Percentiles rank a stretch among this genome's conserved stretches.
These are phyloP conservation scores for Hysterium pulicare DNA, from an alignment of 2,329 filamentous ascomycete genomes.

Conservation along the genomic window DNA sequence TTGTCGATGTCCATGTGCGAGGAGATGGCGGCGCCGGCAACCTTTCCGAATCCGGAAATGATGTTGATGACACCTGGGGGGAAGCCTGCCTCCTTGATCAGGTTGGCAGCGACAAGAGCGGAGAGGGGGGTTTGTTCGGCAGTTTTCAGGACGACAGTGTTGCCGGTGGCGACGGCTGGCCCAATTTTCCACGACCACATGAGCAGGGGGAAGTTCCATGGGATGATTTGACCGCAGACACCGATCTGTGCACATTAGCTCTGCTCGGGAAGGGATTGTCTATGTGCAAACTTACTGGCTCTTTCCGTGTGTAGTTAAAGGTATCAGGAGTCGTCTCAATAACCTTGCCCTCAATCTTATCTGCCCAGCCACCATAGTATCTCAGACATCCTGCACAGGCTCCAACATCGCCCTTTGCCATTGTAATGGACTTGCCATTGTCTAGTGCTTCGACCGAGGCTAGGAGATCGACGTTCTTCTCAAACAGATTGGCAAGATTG, in stretches of 20 bases:
- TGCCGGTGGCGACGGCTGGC: conserved; percentile 69
- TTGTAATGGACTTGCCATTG: conserved; percentile 77
- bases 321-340: conserved; percentile 74
- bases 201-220: conserved; percentile 82
- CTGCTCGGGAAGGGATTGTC: neutral
- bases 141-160: conserved; percentile 70
- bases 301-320: conserved; percentile 78
- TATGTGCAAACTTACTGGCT: conserved; percentile 58
- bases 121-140: conserved; percentile 74
- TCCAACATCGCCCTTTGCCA: conserved; percentile 72
- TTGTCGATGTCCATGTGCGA: conserved; percentile 80
- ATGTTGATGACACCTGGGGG: conserved; percentile 75
- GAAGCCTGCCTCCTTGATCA: conserved; percentile 75
- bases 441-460: conserved; percentile 83
- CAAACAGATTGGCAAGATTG: conserved; percentile 76
- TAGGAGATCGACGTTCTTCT: conserved; percentile 73
- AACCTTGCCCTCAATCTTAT: conserved; percentile 87
- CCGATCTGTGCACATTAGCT: conserved; percentile 52
- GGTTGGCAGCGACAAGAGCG: conserved; percentile 60
- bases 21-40: conserved; percentile 72
- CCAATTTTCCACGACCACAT: conserved; percentile 84
- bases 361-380: conserved; percentile 87
- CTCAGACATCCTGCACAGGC: conserved; percentile 68
- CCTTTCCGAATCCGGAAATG: conserved; percentile 72
- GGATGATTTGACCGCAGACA: conserved; percentile 84